These are phyloP conservation scores for Colletotrichum spinosum DNA, from an alignment of 2,329 filamentous ascomycete genomes.

Conservation along the genomic window DNA sequence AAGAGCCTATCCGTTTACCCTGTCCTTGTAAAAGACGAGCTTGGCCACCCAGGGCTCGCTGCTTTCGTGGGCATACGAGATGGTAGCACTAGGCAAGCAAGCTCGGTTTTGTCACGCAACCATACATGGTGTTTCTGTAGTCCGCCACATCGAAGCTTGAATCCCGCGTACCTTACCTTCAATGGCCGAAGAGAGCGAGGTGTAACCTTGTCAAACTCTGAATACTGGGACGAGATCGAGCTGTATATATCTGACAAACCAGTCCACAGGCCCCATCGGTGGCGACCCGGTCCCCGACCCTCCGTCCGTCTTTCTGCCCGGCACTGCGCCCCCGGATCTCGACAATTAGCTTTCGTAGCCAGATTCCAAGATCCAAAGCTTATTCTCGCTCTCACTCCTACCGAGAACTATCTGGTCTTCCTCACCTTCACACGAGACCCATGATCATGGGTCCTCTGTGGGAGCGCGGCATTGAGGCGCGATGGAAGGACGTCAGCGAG, in stretches of 20 bases:
- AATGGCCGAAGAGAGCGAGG: background rate
- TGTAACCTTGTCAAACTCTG: background rate
- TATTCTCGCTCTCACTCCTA: background rate
- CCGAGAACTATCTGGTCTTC: background rate
- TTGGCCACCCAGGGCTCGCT: too few species aligned
- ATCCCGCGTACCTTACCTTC: background rate
- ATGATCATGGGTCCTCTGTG: constrained; percentile 3
- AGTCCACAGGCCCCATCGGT: constrained; percentile 7
- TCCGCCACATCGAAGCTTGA: too few species aligned
- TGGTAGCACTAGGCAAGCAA: too few species aligned
- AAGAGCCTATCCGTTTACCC: too few species aligned
- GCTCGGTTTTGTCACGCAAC: too few species aligned
- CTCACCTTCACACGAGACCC: background rate
- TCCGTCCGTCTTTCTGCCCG: background rate
- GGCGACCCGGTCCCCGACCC: background rate
- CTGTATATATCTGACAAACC: constrained; percentile 21
- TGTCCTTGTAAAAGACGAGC: too few species aligned
- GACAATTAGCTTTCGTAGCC: constrained; percentile 5
- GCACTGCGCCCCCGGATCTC: background rate
- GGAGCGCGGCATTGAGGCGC: constrained; percentile 10
- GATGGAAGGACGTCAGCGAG: constrained; percentile 40
- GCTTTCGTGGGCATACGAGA: too few species aligned
- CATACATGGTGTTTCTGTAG: too few species aligned
- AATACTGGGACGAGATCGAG: background rate
- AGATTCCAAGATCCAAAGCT: background rate